phyloP scores from a whole-genome alignment of 371 early-diverging fungal genomes.

The Zancudomyces culisetae region DNA sequence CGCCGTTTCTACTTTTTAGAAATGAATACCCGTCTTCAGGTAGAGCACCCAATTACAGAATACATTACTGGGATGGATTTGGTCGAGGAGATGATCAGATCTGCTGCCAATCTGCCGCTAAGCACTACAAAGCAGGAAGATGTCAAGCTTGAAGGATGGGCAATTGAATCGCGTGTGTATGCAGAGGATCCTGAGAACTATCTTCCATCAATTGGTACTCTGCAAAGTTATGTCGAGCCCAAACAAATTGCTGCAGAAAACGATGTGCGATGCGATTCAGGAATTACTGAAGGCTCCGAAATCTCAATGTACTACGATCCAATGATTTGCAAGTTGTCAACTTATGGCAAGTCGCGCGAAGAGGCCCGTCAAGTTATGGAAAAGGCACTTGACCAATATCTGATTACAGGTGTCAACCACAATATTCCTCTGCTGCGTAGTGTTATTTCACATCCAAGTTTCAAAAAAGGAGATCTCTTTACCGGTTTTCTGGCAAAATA shows the following conservation, averaged over 20 bases:
- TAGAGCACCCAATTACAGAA: conserved; percentile 96
- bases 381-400: conserved; percentile 68
- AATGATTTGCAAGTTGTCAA: conserved; percentile 93
- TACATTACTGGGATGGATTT: conserved; percentile 86
- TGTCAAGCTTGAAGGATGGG: conserved; percentile 57
- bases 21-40: conserved; percentile 88
- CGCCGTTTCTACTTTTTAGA: conserved; percentile 93
- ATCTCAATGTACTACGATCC: conserved; percentile 90
- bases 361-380: conserved; percentile 59
- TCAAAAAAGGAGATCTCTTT: conserved; percentile 55
- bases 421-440: conserved; percentile 84
- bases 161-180: conserved; percentile 94
- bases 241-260: conserved; percentile 26
- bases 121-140: conserved; percentile 47
- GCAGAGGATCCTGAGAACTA: conserved; percentile 91
- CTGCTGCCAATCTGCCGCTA: conserved; percentile 67
- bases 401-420: conserved; percentile 85
- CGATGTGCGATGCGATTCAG: conserved; percentile 74
- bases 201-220: conserved; percentile 83
- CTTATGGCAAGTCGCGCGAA: conserved; percentile 57
- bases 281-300: conserved; percentile 76
- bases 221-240: conserved; percentile 48
- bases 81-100: conserved; percentile 80
- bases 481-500: conserved; percentile 82
- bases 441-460: conserved; percentile 60